Percentiles rank a stretch among this genome's conserved stretches.
phyloP scores from a whole-genome alignment of 2,329 filamentous ascomycete species.

The Acarospora socialis region DNA sequence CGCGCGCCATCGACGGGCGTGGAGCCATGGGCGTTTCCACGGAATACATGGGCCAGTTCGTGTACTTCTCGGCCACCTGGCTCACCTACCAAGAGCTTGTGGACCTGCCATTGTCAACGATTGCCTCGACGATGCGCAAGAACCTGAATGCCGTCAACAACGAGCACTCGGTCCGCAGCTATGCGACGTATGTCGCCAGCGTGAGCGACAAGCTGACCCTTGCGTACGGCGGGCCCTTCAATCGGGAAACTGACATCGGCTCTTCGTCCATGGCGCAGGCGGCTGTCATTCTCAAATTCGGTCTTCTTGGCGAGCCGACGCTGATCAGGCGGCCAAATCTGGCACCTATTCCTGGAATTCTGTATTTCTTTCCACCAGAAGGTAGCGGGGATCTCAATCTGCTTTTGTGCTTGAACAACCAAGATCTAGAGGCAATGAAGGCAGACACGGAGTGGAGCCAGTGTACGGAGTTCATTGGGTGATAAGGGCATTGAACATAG shows the following conservation, averaged over 20 bases:
- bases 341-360: no score
- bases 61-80: slow-evolving; percentile 14
- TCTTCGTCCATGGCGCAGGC: slow-evolving; percentile 10
- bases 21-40: slow-evolving; percentile 15
- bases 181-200: slow-evolving; percentile 19
- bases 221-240: slow-evolving; percentile 13
- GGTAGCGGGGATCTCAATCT: no score
- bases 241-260: slow-evolving; percentile 12
- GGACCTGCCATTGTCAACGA: slow-evolving; percentile 10
- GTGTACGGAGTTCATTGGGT: no score
- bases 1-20: slow-evolving; percentile 19
- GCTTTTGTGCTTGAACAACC: no score
- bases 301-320: no score
- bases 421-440: no score
- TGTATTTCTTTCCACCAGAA: no score
- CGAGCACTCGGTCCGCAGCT: slow-evolving; percentile 17
- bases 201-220: slow-evolving; percentile 17
- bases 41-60: slow-evolving; percentile 20
- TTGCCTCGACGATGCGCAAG: slow-evolving; percentile 14
- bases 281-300: no score
- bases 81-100: slow-evolving; percentile 16
- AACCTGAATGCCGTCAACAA: slow-evolving; percentile 16
- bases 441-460: no score
- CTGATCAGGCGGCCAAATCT: no score
- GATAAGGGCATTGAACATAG: no score